These are phyloP conservation scores for Byssoonygena ceratinophila DNA, from an alignment of 2,329 filamentous ascomycete genomes.

Conservation along the genomic window DNA sequence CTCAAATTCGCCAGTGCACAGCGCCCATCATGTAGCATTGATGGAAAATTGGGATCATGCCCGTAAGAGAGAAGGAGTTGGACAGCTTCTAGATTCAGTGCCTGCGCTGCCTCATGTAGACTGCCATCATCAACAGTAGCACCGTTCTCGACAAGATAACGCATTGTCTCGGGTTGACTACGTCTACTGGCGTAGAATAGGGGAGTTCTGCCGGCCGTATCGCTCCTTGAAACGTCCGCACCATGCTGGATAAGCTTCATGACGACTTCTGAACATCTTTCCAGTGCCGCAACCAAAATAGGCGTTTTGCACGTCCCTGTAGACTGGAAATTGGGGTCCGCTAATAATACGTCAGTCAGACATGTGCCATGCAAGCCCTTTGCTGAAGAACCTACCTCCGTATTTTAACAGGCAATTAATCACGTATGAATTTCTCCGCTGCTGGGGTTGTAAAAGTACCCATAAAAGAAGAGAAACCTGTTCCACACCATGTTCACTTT, in stretches of 20 bases:
- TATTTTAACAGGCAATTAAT: conserved; percentile 48
- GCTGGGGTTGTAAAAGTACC: conserved; percentile 53
- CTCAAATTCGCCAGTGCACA: conserved; percentile 56
- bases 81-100: conserved; percentile 49
- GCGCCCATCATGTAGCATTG: conserved; percentile 50
- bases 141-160: conserved; percentile 45
- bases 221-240: conserved; percentile 50
- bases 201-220: conserved; percentile 49
- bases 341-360: conserved; percentile 22
- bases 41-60: conserved; percentile 56
- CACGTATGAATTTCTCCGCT: conserved; percentile 49
- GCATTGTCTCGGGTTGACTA: conserved; percentile 44
- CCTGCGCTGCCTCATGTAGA: conserved; percentile 53
- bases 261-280: conserved; percentile 48
- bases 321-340: conserved; percentile 50
- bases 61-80: conserved; percentile 48
- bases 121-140: conserved; percentile 55
- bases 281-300: conserved; percentile 50
- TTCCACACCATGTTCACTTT: conserved; percentile 44
- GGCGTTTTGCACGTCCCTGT: conserved; percentile 46
- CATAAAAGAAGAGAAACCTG: conserved; percentile 49
- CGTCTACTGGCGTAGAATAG: conserved; percentile 50
- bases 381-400: conserved; percentile 25
- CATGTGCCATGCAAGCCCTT: conserved; percentile 10
- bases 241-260: conserved; percentile 47